phyloP scores from a whole-genome alignment of 768 basidiomycete species.

The Leucogyrophana mollusca region DNA sequence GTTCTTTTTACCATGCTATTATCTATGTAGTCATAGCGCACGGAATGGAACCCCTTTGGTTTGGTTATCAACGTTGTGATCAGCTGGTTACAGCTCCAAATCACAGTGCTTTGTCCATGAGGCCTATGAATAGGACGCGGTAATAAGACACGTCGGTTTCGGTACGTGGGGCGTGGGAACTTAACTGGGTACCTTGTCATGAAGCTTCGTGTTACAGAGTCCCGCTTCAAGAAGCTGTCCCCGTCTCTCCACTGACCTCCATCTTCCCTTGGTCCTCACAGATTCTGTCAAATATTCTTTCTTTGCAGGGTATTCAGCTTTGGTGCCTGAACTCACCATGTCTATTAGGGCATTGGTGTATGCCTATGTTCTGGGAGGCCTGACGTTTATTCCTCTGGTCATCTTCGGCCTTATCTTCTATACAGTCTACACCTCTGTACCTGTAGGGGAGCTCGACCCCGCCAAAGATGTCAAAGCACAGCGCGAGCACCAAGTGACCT shows the following conservation, averaged over 20 bases:
- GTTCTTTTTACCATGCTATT: conserved; percentile 4
- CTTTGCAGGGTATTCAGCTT: neutral
- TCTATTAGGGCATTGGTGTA: conserved; percentile 70
- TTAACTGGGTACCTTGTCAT: neutral
- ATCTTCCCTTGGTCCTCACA: neutral
- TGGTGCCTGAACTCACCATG: conserved; percentile 39
- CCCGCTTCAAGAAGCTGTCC: neutral
- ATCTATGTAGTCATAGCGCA: neutral
- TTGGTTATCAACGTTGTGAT: no score
- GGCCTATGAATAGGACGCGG: neutral
- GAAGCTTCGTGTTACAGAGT: neutral
- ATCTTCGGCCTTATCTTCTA: conserved; percentile 56
- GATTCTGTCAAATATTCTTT: neutral
- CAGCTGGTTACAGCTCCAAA: no score
- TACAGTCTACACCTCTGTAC: conserved; percentile 81
- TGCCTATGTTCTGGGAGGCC: conserved; percentile 85
- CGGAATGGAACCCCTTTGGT: neutral
- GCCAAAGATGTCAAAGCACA: conserved; percentile 36
- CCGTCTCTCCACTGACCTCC: neutral
- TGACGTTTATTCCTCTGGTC: conserved; percentile 86
- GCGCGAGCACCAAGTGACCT: conserved; percentile 24
- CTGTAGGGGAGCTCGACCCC: conserved; percentile 59
- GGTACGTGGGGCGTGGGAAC: neutral
- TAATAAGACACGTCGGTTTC: neutral
- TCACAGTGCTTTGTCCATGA: neutral